A percentile compares a stretch with the other conserved stretches of the same genome.
Evolutionary conservation across 306 rosid species (phyloP).

Genomic region (Castanea sativa): DNA sequence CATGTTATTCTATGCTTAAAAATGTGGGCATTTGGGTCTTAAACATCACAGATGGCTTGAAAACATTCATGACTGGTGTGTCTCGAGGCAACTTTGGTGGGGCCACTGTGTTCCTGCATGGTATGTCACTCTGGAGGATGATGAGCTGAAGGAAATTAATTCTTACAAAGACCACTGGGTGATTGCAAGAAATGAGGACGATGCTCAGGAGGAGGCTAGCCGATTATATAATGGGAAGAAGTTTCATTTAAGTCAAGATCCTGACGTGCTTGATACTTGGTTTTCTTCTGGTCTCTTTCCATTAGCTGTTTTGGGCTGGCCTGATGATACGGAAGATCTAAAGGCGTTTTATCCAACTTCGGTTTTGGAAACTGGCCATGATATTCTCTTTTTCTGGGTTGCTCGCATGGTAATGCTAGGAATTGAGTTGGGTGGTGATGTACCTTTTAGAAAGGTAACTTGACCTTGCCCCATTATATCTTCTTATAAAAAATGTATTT

Average conservation of each 20-base stretch:
- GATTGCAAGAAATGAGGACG: slow-evolving; percentile 72
- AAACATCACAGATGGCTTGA: slow-evolving; percentile 80
- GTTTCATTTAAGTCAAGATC: slow-evolving; percentile 65
- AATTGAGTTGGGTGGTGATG: slow-evolving; percentile 73
- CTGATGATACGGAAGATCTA: slow-evolving; percentile 78
- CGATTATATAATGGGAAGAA: slow-evolving; percentile 57
- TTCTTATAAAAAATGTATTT: neutral
- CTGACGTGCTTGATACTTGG: slow-evolving; percentile 98
- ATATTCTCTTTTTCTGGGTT: slow-evolving; percentile 95
- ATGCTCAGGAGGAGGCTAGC: slow-evolving; percentile 66
- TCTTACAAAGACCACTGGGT: slow-evolving; percentile 73
- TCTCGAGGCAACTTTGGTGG: slow-evolving; percentile 99
- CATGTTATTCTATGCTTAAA: neutral
- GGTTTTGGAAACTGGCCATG: slow-evolving; percentile 95
- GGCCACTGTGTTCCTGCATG: slow-evolving; percentile 97
- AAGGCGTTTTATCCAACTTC: slow-evolving; percentile 92
- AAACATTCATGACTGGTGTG: slow-evolving; percentile 90
- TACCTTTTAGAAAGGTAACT: slow-evolving; percentile 76
- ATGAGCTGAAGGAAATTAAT: slow-evolving; percentile 64
- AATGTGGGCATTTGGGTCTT: slow-evolving; percentile 5
- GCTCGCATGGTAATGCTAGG: slow-evolving; percentile 98
- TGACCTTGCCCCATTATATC: neutral
- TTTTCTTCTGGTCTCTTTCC: slow-evolving; percentile 96
- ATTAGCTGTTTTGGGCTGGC: slow-evolving; percentile 93
- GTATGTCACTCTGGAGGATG: slow-evolving; percentile 76